A percentile compares a stretch with the other conserved stretches of the same genome.
These are phyloP conservation scores for Vaccinium myrtillus DNA, from an alignment of 148 eudicot species.

Conservation along the genomic window DNA sequence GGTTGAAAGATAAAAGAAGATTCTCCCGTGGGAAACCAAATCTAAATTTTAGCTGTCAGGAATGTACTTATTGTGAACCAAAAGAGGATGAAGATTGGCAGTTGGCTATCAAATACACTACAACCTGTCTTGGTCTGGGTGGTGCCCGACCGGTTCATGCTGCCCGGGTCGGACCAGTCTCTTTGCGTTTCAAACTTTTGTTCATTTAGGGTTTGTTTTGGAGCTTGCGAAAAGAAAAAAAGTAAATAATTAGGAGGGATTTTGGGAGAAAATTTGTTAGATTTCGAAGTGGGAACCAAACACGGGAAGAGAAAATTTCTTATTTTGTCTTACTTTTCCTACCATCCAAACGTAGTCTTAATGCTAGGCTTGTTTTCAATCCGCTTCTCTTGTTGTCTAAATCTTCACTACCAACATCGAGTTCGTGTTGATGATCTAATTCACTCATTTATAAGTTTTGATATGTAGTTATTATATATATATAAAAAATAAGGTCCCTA, in stretches of 20 bases:
- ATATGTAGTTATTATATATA: too few relatives aligned
- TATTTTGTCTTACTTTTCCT: neutral
- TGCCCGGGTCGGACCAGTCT: constrained; percentile 40
- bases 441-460: neutral
- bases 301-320: neutral
- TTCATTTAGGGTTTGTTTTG: neutral
- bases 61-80: constrained; percentile 14
- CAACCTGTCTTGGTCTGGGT: constrained; percentile 44
- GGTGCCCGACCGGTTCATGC: constrained; percentile 61
- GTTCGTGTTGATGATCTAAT: neutral
- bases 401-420: neutral
- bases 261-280: neutral
- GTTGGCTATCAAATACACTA: constrained; percentile 29
- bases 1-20: constrained; percentile 9
- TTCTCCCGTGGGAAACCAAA: constrained; percentile 30
- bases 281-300: neutral
- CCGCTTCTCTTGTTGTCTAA: neutral
- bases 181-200: neutral
- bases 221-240: neutral
- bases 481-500: too few relatives aligned
- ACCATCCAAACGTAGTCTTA: neutral
- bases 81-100: constrained; percentile 37
- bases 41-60: constrained; percentile 41
- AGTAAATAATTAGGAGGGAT: neutral
- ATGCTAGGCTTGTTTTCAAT: too few relatives aligned